phyloP scores from a whole-genome alignment of 192 early-diverging fungal genomes.

The Linnemannia hyalina region DNA sequence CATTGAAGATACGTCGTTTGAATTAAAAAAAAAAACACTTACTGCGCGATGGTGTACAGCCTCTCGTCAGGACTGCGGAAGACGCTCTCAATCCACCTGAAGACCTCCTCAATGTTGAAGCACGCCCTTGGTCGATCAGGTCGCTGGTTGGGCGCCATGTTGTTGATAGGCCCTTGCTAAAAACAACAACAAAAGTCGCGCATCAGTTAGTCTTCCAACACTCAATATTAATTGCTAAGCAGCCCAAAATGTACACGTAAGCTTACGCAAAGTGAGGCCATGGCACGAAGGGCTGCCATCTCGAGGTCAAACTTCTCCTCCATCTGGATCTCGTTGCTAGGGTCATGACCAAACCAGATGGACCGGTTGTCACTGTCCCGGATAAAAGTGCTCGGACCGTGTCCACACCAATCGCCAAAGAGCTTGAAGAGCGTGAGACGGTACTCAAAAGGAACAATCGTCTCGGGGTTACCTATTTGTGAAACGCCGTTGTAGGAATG shows the following conservation, averaged over 20 bases:
- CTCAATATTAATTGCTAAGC: too few species aligned
- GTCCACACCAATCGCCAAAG: slow-evolving; percentile 95
- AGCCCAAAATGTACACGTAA: neutral
- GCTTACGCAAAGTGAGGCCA: slow-evolving; percentile 87
- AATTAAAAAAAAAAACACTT: slow-evolving; percentile 10
- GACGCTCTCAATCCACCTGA: slow-evolving; percentile 75
- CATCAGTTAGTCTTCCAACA: neutral
- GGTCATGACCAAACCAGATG: slow-evolving; percentile 79
- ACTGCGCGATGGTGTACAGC: slow-evolving; percentile 69
- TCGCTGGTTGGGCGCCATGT: slow-evolving; percentile 16
- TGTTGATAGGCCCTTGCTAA: slow-evolving; percentile 63
- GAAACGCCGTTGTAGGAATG: slow-evolving; percentile 83
- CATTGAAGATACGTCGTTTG: neutral
- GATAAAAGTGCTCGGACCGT: slow-evolving; percentile 71
- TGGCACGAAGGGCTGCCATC: slow-evolving; percentile 84
- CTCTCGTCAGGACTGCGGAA: slow-evolving; percentile 70
- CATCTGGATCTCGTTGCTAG: slow-evolving; percentile 71
- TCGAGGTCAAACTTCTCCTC: slow-evolving; percentile 87
- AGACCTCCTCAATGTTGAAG: slow-evolving; percentile 68
- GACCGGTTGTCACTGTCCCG: slow-evolving; percentile 70
- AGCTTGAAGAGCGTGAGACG: slow-evolving; percentile 83
- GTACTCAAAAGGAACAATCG: slow-evolving; percentile 82
- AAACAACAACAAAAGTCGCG: neutral
- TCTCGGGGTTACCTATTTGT: slow-evolving; percentile 47
- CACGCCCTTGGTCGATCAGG: slow-evolving; percentile 29